A percentile compares a stretch with the other conserved stretches of the same genome.
These are phyloP conservation scores for Lentithecium fluviatile DNA, from an alignment of 495 filamentous ascomycete species.

Conservation along the genomic window DNA sequence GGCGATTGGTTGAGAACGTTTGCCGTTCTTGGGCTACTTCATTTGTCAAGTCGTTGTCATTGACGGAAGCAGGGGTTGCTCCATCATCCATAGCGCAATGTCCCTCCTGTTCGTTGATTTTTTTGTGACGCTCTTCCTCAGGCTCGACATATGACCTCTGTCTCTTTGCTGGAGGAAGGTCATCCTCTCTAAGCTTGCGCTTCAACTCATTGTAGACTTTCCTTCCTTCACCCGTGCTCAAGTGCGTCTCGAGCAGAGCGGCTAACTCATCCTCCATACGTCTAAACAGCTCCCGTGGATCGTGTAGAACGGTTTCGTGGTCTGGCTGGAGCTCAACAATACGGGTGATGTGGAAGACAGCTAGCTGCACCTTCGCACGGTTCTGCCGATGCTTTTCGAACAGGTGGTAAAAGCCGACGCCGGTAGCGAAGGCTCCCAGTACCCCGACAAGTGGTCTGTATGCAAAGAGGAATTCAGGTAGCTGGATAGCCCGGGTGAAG, in stretches of 20 bases:
- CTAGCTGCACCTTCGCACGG: constrained; percentile 11
- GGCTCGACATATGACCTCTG: no score
- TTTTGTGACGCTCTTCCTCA: no score
- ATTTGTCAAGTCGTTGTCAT: no score
- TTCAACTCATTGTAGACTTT: no score
- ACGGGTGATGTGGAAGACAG: constrained; percentile 11
- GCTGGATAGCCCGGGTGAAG: not conserved
- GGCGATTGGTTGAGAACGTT: no score
- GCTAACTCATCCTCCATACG: not conserved
- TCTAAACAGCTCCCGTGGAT: not conserved
- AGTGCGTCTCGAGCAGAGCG: not conserved
- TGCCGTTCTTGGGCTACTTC: no score
- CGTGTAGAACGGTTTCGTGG: not conserved
- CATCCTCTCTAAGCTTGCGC: no score
- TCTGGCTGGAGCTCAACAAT: not conserved
- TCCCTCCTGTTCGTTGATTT: no score
- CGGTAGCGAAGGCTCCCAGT: not conserved
- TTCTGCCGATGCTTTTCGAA: not conserved
- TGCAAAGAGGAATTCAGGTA: not conserved
- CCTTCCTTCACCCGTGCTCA: not conserved
- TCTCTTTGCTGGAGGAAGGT: no score
- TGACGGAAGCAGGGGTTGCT: no score
- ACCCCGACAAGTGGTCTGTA: not conserved
- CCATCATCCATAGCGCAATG: no score
- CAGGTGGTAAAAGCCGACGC: not conserved